Evolutionary conservation across 768 basidiomycete genomes (phyloP).

Genomic region (Boletus rufocinnamomeus): DNA sequence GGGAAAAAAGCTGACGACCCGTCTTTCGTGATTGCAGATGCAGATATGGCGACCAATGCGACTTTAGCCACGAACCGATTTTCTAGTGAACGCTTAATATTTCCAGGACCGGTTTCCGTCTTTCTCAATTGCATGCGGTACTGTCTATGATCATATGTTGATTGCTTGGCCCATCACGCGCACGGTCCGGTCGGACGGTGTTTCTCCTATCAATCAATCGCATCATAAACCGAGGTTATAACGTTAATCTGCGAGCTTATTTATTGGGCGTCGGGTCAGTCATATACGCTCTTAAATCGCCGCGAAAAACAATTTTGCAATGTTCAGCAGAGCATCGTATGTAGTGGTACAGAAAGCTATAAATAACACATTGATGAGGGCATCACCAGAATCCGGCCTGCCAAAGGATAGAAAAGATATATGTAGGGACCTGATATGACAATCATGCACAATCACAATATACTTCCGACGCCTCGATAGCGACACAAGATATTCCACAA

Average conservation of each 20-base stretch:
- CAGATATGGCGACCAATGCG: conserved; percentile 86
- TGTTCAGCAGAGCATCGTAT: conserved; percentile 21
- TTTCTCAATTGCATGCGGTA: conserved; percentile 16
- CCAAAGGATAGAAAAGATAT: conserved; percentile 34
- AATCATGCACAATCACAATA: conserved; percentile 30
- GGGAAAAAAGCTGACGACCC: conserved; percentile 38
- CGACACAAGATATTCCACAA: conserved; percentile 38
- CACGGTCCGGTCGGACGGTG: neutral
- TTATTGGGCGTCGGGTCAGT: conserved; percentile 7
- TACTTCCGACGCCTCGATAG: conserved; percentile 32
- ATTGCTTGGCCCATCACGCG: conserved; percentile 14
- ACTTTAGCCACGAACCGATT: conserved; percentile 69
- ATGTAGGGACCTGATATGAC: conserved; percentile 25
- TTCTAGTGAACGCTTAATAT: conserved; percentile 24
- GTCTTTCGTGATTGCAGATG: conserved; percentile 64
- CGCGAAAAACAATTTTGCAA: conserved; percentile 19
- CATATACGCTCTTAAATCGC: conserved; percentile 1
- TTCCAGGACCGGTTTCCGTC: neutral
- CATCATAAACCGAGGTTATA: conserved; percentile 10
- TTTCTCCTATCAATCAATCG: conserved; percentile 1
- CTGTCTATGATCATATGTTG: conserved; percentile 19
- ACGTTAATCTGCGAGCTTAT: conserved; percentile 22
- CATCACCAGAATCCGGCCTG: conserved; percentile 31
- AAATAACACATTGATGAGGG: conserved; percentile 36
- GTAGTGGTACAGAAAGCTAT: conserved; percentile 40